A percentile compares a stretch with the other conserved stretches of the same genome.
Evolutionary conservation across 768 basidiomycete genomes (phyloP).

Genomic region (Cystobasidium onofrii): DNA sequence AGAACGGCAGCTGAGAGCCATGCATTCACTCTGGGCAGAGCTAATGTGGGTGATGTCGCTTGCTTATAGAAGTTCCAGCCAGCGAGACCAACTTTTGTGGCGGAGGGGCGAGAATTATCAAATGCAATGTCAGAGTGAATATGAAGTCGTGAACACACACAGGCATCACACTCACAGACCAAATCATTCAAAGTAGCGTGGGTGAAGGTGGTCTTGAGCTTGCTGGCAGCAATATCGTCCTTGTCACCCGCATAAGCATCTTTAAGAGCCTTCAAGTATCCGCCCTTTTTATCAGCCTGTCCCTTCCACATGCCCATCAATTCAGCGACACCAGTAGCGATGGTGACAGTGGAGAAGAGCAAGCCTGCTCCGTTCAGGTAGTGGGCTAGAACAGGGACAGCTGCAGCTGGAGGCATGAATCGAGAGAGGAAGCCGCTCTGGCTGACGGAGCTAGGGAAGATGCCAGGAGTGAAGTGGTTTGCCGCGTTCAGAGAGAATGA

Average conservation of each 20-base stretch:
- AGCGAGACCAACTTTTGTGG: constrained; percentile 20
- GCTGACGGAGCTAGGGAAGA: constrained; percentile 36
- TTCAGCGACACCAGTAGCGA: constrained; percentile 44
- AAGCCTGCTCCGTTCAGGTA: constrained; percentile 44
- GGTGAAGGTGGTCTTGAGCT: constrained; percentile 43
- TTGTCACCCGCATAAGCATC: constrained; percentile 37
- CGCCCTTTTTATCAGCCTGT: constrained; percentile 40
- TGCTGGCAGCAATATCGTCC: constrained; percentile 40
- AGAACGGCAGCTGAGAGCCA: constrained; percentile 40
- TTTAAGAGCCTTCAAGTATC: constrained; percentile 21
- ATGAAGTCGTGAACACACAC: too few relatives aligned
- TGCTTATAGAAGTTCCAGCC: constrained; percentile 39
- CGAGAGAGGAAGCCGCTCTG: constrained; percentile 17
- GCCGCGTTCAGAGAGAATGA: constrained; percentile 41
- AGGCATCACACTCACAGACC: constrained; percentile 25
- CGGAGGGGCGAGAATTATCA: background rate
- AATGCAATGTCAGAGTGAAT: background rate
- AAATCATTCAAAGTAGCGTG: constrained; percentile 44
- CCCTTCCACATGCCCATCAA: constrained; percentile 43
- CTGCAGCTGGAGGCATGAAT: constrained; percentile 41
- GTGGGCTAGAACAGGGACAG: constrained; percentile 42
- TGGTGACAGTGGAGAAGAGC: constrained; percentile 41
- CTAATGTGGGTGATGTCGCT: constrained; percentile 34
- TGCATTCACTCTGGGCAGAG: constrained; percentile 38
- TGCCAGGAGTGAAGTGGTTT: constrained; percentile 39